Base-by-base conservation (phyloP, 176 grass and related monocot genomes). In the Poa pratensis region DNA sequence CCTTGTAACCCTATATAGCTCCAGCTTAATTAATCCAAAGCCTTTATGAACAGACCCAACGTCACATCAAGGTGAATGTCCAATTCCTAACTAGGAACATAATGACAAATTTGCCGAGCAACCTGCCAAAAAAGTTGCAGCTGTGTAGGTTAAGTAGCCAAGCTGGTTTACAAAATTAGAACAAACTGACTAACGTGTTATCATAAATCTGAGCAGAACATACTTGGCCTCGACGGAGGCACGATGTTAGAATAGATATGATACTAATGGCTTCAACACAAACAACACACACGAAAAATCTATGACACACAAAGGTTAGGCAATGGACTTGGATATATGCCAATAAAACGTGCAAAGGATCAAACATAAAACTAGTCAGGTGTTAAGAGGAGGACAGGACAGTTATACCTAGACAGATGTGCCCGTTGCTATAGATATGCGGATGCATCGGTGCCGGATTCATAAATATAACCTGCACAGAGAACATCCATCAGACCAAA, bases 351-450 rank as follows among this genome's bases (percentile, higher is more conserved):
- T 60, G 51, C 49, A 66, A 63, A 73, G 27, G 15, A 82, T 45
- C 39, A 35, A 28, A 71, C 28, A 23, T 3, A 40, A 28, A 37
- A 75, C 17, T 37, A 35, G 20, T 20, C 6, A 10, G 17, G 23
- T 48, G 34, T 30, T 24, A 78, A 76, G 3, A 67, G 63, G 68
- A 52, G 68, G 18, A 55, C 52, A 72, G 19, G 42, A 39, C 8
- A 65, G 63, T 39, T 73, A 83, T 94, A 99, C 96, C 93, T 96
- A 99, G 79, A 84, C 93, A 99, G 79, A 96, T 96, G 64, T 99
- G 96, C 0, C 96, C 96, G 28, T 99, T 99, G 86, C 93, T 92
- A 82, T 99, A 99, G 43, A 99, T 91, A 59, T 99, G 96, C 0
- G 91, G 96, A 86, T 96, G 96, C 69, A 90, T 89, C 1, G 96